Evolutionary conservation across 345 rosid genomes (phyloP).

Genomic region (Kandelia obovata): DNA sequence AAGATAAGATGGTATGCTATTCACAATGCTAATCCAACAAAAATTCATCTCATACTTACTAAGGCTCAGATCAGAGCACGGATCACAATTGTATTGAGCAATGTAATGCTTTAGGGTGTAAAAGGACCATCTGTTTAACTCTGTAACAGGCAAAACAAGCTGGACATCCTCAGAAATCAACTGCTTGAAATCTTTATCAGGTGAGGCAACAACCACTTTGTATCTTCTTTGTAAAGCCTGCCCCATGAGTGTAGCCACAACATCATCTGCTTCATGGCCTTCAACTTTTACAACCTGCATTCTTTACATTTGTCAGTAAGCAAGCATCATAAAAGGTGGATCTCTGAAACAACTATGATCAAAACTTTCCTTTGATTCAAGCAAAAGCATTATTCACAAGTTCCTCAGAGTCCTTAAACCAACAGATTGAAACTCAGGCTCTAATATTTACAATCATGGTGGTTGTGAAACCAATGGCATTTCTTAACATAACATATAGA

Average conservation of each 20-base stretch:
- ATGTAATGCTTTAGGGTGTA: constrained; percentile 74
- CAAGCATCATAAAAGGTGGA: constrained; percentile 1
- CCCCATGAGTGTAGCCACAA: constrained; percentile 68
- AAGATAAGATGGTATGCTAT: neutral
- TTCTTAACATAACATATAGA: no score
- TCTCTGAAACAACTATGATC: neutral
- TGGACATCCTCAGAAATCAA: constrained; percentile 87
- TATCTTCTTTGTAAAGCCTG: constrained; percentile 69
- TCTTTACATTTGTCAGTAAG: constrained; percentile 12
- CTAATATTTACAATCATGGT: neutral
- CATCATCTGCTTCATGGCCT: constrained; percentile 92
- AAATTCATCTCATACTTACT: constrained; percentile 42
- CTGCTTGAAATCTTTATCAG: constrained; percentile 97
- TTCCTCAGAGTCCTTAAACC: no score
- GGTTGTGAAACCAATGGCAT: neutral
- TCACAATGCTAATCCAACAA: constrained; percentile 4
- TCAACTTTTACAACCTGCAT: constrained; percentile 65
- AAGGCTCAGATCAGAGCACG: constrained; percentile 77
- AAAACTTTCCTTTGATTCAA: neutral
- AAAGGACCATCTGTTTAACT: constrained; percentile 81
- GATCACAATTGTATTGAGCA: constrained; percentile 80
- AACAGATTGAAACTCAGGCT: neutral
- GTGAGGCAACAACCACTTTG: constrained; percentile 76
- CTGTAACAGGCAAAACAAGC: constrained; percentile 73
- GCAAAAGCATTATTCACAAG: no score